A percentile compares a stretch with the other conserved stretches of the same genome.
Conservation (phyloP, 805 yeast species). For the Saccharomycopsis oosterbeekiorum region DNA sequence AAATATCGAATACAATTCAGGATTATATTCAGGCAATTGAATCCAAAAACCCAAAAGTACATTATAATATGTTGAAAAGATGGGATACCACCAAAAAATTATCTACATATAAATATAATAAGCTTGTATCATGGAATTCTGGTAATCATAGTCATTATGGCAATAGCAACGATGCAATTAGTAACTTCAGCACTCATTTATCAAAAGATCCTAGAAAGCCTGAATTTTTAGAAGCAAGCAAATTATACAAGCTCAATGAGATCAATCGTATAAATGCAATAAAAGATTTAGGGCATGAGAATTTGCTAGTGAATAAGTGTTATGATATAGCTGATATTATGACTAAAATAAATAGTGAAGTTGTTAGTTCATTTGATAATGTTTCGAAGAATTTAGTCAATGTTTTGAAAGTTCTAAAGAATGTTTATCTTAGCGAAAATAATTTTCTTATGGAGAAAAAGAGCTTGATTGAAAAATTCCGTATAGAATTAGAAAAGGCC, state of each 20-base stretch:
- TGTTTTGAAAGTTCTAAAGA: slow-evolving; percentile 5
- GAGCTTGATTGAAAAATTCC: slow-evolving; percentile 11
- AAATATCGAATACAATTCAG: neutral
- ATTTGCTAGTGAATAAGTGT: neutral
- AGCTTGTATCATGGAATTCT: slow-evolving; percentile 9
- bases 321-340: neutral
- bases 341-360: neutral
- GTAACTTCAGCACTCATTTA: neutral
- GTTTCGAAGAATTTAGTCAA: slow-evolving; percentile 13
- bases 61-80: slow-evolving; percentile 8
- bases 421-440: slow-evolving; percentile 1
- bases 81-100: slow-evolving; percentile 3
- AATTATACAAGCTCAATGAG: neutral
- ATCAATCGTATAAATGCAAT: neutral
- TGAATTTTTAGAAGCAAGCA: neutral
- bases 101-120: slow-evolving; percentile 9
- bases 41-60: neutral
- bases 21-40: neutral
- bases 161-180: neutral
- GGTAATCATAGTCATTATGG: neutral
- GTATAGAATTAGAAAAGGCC: slow-evolving; percentile 4
- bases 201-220: neutral
- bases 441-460: slow-evolving; percentile 8
- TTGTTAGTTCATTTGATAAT: neutral
- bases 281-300: neutral